Percentiles rank a stretch among this genome's conserved stretches.
Evolutionary conservation across 192 early-diverging fungal species (phyloP).

Genomic region (Umbelopsis sp.): DNA sequence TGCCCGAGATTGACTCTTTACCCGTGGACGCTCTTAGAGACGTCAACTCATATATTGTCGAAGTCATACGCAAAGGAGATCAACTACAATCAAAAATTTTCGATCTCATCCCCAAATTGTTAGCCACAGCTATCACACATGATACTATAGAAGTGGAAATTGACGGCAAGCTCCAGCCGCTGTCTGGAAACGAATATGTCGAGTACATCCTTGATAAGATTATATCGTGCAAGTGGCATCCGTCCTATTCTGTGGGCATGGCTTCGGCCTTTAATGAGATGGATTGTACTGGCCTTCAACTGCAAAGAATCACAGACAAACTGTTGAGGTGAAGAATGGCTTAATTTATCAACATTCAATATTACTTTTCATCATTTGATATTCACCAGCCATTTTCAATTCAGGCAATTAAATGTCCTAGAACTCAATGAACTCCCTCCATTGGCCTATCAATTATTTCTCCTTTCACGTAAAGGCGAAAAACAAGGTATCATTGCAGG

Average conservation of each 20-base stretch:
- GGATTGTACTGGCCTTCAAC: slow-evolving; percentile 24
- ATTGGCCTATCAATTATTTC: slow-evolving; percentile 68
- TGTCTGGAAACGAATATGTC: slow-evolving; percentile 11
- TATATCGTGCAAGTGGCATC: slow-evolving; percentile 25
- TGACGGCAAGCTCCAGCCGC: slow-evolving; percentile 17
- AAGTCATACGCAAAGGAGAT: slow-evolving; percentile 14
- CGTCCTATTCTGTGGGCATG: slow-evolving; percentile 16
- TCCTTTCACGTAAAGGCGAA: slow-evolving; percentile 56
- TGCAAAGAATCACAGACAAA: slow-evolving; percentile 17
- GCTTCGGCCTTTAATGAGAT: slow-evolving; percentile 35
- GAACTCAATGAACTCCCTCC: slow-evolving; percentile 63
- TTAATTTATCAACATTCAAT: not conserved
- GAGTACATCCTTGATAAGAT: slow-evolving; percentile 17
- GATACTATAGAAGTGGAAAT: slow-evolving; percentile 1
- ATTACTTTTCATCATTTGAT: not conserved
- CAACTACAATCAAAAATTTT: slow-evolving; percentile 26
- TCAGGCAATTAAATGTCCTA: slow-evolving; percentile 47
- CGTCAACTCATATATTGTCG: not conserved
- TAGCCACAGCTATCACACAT: not conserved
- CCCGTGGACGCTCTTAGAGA: not conserved
- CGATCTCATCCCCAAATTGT: slow-evolving; percentile 32
- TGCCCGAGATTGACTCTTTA: slow-evolving; percentile 34
- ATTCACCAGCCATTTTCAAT: not conserved
- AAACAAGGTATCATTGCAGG: slow-evolving; percentile 26
- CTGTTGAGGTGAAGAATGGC: slow-evolving; percentile 12